Evolutionary conservation across 805 yeast genomes (phyloP), one percentile per base, ranked within the genome.

Genomic region (Teunomyces panamensis): DNA sequence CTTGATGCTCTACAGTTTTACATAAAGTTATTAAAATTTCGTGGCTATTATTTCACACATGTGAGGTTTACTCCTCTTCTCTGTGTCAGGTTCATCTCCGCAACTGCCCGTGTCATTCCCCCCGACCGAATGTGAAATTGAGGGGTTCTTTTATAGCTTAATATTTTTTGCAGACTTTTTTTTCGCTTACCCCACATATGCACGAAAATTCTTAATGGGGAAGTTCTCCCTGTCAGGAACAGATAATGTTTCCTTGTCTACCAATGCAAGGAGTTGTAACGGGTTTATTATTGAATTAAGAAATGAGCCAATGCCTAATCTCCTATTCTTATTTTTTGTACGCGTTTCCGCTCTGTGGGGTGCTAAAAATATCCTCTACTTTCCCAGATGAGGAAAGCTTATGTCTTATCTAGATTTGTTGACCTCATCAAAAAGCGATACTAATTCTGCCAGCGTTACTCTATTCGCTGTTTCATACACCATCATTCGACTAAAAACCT

Each of bases 401-500:
- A 32, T 32, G 8, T 32, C 34, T 32, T 13, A 32, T 32, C 14
- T 16, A 13, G 34, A 8, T 20, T 20, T 4, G 24, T 3, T 20
- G 24, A 20, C 24, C 35, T 33, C 9, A 8, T 2, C 36, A n/a
- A 33, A 33, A 9, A 33, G 9, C 36, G 9, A 9, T n/a, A 11
- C 41, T 10, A 37, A 16, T n/a, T 37, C 41, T 10, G 41, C 41
- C 41, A 37, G 41, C 9, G 41, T 37, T 10, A 20, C 30, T 26
- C 41, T n/a, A 3, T 26, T 20, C 14, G 17, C 27, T 26, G 30
- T 17, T 24, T 44, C 48, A 24, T 48, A 48, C 48, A 39, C 26
- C 45, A 48, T 34, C 30, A 48, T 44, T 14, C 37, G 39, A 33
- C 39, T 37, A 35, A 48, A 48, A 4, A 29, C 13, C 10, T 33